Conservation (phyloP, 2,329 filamentous ascomycete genomes). For the Thielaviopsis populi region DNA sequence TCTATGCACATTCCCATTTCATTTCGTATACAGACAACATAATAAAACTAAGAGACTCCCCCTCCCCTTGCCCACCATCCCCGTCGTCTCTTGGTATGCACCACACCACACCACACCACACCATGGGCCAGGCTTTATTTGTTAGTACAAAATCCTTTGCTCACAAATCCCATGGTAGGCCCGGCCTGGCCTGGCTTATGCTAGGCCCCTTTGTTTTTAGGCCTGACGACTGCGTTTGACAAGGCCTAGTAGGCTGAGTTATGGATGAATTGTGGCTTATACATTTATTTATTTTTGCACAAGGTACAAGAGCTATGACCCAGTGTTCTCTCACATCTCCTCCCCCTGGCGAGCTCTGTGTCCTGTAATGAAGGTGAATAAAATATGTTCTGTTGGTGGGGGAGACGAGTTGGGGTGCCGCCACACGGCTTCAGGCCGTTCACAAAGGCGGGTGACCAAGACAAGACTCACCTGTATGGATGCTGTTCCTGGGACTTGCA, state of each 20-base stretch:
- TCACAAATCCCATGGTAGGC: background rate
- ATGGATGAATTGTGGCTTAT: slow-evolving; percentile 5
- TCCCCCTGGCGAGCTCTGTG: background rate
- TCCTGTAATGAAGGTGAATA: background rate
- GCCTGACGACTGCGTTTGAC: background rate
- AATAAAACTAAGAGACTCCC: background rate
- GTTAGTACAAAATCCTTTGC: background rate
- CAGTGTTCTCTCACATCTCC: background rate
- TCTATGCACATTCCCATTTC: slow-evolving; percentile 5
- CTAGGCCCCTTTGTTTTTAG: slow-evolving; percentile 2
- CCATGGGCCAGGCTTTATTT: background rate
- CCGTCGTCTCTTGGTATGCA: background rate
- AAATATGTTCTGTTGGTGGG: background rate
- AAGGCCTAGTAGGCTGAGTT: background rate
- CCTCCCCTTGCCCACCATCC: background rate
- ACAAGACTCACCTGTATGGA: background rate
- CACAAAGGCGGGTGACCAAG: background rate
- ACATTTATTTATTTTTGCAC: background rate
- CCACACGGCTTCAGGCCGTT: background rate
- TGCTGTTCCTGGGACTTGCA: background rate
- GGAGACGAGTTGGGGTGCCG: background rate
- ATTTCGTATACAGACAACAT: slow-evolving; percentile 3
- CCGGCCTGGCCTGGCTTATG: background rate
- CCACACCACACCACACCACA: no score
- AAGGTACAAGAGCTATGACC: slow-evolving; percentile 2